Evolutionary conservation across 192 early-diverging fungal genomes (phyloP), one percentile per base, ranked within the genome.

Genomic region (Obelidium mucronatum): DNA sequence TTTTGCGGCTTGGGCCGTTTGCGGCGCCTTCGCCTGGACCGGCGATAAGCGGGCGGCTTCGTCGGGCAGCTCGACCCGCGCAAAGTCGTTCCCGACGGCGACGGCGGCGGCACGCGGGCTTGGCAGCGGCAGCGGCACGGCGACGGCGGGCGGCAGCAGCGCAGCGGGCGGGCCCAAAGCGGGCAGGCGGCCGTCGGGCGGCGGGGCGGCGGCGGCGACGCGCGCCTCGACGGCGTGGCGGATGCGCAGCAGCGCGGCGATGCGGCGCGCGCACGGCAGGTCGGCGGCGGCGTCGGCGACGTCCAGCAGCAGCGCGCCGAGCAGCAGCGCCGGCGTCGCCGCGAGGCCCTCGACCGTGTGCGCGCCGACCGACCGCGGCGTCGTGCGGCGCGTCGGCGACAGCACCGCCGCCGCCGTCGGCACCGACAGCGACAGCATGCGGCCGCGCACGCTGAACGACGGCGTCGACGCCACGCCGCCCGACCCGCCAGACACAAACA

Each of bases 31-130:
- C 11, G 19, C 11, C 19, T 11, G 59, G 28, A 61, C 15, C 11
- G 31, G 11, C 19, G 15, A 61, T 19, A 61, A 28, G 13, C 40
- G 22, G 64, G 51, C 51, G 51, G 51, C 15, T n/a, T 17, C 28
- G 40, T 19, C 37, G 11, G 22, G 26, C 24, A 24, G n/a, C 54
- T 73, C 71, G n/a, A 73, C 71, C 36, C 53, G 30, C 31, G 71
- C 71, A 61, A 73, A 73, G 42, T 61, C 71, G 42, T 73, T 73
- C 22, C 71, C 71, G 11, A 61, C 55, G 6, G 24, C 28, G 26
- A 26, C 40, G 28, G 64, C 31, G 19, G 31, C 15, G 33, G 58
- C 24, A 31, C 15, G 17, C 15, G 2, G 22, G 26, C 24, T 26
- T 66, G 64, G 17, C 17, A 37, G 64, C 37, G 37, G 34, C 34